phyloP scores from a whole-genome alignment of 805 yeast genomes.

The Candida adriatica region DNA sequence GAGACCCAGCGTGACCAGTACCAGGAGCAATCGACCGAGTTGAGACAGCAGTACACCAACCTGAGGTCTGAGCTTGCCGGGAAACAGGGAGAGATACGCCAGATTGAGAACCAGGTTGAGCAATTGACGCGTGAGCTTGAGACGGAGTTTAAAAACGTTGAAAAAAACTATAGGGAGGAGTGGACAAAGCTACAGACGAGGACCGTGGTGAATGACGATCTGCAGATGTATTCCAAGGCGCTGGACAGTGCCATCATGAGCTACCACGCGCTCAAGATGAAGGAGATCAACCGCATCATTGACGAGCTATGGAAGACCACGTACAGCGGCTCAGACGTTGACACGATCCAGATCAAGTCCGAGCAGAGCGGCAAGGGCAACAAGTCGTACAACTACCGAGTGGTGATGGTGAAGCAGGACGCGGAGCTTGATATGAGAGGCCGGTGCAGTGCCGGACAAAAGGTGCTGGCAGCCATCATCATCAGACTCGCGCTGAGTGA shows the following conservation, averaged over 20 bases:
- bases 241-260: slow-evolving; percentile 91
- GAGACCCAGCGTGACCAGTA: slow-evolving; percentile 53
- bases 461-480: slow-evolving; percentile 85
- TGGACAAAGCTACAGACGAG: slow-evolving; percentile 74
- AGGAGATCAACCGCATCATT: slow-evolving; percentile 78
- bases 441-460: slow-evolving; percentile 96
- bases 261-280: slow-evolving; percentile 87
- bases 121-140: slow-evolving; percentile 51
- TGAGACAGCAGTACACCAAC: slow-evolving; percentile 43
- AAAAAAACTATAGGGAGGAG: slow-evolving; percentile 55
- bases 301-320: slow-evolving; percentile 94
- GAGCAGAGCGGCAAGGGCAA: slow-evolving; percentile 45
- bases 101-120: slow-evolving; percentile 64
- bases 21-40: slow-evolving; percentile 45
- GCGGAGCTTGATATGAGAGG: slow-evolving; percentile 97
- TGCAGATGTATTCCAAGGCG: slow-evolving; percentile 75
- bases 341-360: slow-evolving; percentile 77
- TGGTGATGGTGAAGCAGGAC: slow-evolving; percentile 90
- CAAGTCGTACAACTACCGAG: slow-evolving; percentile 77
- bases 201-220: slow-evolving; percentile 69
- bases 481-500: slow-evolving; percentile 90
- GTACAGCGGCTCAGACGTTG: slow-evolving; percentile 92
- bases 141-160: slow-evolving; percentile 67
- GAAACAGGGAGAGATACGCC: slow-evolving; percentile 79
- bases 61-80: slow-evolving; percentile 65